These are phyloP conservation scores for Carex cristatella DNA, from an alignment of 176 grass and related monocot species.

Conservation along the genomic window DNA sequence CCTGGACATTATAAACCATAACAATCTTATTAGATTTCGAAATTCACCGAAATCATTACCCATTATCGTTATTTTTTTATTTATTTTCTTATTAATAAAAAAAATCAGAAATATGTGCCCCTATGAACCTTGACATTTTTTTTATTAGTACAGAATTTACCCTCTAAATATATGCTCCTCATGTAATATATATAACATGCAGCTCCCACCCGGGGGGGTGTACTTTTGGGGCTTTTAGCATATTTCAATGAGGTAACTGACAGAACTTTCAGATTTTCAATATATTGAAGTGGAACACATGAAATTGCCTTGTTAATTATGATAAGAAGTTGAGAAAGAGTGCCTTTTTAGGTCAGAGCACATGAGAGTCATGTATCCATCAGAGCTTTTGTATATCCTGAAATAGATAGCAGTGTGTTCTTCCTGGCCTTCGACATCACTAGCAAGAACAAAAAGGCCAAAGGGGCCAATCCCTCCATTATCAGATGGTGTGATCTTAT, in stretches of 20 bases:
- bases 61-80: too few species aligned
- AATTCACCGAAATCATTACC: too few species aligned
- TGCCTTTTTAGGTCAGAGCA: slow-evolving; percentile 55
- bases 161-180: too few species aligned
- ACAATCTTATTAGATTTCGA: too few species aligned
- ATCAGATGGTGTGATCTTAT: slow-evolving; percentile 39
- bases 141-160: too few species aligned
- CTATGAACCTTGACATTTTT: neutral
- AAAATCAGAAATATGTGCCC: neutral
- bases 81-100: too few species aligned
- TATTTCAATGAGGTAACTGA: too few species aligned
- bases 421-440: slow-evolving; percentile 26
- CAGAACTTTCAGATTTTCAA: too few species aligned
- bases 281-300: neutral
- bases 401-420: slow-evolving; percentile 78
- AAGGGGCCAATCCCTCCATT: slow-evolving; percentile 62
- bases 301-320: neutral
- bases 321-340: neutral
- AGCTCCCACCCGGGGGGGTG: too few species aligned
- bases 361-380: slow-evolving; percentile 44
- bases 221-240: too few species aligned
- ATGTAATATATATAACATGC: too few species aligned
- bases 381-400: slow-evolving; percentile 39
- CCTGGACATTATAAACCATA: too few species aligned
- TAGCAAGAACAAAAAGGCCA: slow-evolving; percentile 56